Percentiles rank a stretch among this genome's conserved stretches.
Conservation (phyloP, 306 rosid genomes). For the Vigna trinervia region DNA sequence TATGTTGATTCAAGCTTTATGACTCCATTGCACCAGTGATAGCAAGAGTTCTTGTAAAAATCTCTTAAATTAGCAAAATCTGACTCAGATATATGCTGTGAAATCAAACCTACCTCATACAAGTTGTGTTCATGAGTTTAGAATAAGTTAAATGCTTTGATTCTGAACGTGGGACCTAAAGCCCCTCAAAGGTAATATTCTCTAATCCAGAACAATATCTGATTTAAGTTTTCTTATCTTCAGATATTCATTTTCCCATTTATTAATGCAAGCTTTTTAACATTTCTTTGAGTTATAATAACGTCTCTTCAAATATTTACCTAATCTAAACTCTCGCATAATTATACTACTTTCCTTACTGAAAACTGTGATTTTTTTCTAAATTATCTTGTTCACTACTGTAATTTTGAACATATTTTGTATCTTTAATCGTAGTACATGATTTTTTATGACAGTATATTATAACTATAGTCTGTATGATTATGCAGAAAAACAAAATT, state of each 20-base stretch:
- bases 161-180: not conserved
- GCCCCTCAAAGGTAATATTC: not conserved
- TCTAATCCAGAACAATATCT: conserved; percentile 1
- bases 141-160: not conserved
- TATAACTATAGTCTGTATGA: not conserved
- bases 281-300: not conserved
- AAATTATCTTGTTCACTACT: no score
- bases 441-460: no score
- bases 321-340: not conserved
- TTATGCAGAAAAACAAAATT: not conserved
- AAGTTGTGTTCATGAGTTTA: no score
- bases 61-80: no score
- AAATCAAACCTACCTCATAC: no score
- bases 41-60: no score
- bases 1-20: no score
- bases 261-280: not conserved
- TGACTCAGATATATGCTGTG: no score
- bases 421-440: no score
- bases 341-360: not conserved
- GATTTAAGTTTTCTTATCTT: not conserved
- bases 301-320: not conserved
- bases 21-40: no score
- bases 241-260: not conserved
- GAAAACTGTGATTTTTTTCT: no score
- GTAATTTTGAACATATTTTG: no score